phyloP scores from a whole-genome alignment of 805 yeast genomes.

The Ogataea trehalophila region DNA sequence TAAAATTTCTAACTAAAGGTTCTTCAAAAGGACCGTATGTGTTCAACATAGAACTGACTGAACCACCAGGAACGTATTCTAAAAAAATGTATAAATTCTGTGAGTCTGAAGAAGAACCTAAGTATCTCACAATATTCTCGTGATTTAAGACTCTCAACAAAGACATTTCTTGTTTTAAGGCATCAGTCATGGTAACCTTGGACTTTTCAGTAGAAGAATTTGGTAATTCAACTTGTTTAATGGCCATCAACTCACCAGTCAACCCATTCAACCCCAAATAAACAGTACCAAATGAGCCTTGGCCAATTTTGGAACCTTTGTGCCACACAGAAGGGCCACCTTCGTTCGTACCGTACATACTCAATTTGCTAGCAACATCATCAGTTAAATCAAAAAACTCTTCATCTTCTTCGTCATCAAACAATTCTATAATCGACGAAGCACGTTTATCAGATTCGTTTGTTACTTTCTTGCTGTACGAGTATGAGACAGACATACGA shows the following conservation, averaged over 20 bases:
- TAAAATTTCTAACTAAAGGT: slow-evolving; percentile 50
- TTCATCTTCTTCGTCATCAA: slow-evolving; percentile 38
- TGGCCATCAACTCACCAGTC: slow-evolving; percentile 96
- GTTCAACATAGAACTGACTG: slow-evolving; percentile 48
- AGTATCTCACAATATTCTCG: slow-evolving; percentile 86
- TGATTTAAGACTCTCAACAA: slow-evolving; percentile 77
- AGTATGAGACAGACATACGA: slow-evolving; percentile 20
- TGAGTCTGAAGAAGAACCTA: slow-evolving; percentile 80
- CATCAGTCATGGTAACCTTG: slow-evolving; percentile 56
- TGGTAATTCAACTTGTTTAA: slow-evolving; percentile 82
- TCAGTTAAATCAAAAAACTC: slow-evolving; percentile 32
- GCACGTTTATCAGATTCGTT: slow-evolving; percentile 13
- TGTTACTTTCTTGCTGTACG: slow-evolving; percentile 8
- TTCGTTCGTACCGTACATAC: slow-evolving; percentile 26
- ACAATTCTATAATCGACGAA: slow-evolving; percentile 43
- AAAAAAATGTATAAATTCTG: slow-evolving; percentile 69
- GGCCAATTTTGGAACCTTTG: slow-evolving; percentile 88
- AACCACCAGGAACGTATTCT: slow-evolving; percentile 44
- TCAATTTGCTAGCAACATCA: slow-evolving; percentile 28
- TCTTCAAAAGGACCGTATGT: slow-evolving; percentile 62
- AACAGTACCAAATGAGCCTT: slow-evolving; percentile 93
- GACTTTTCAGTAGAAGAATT: slow-evolving; percentile 28
- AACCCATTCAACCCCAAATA: slow-evolving; percentile 86
- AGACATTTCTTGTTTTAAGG: slow-evolving; percentile 76
- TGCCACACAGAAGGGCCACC: slow-evolving; percentile 79